A percentile compares a stretch with the other conserved stretches of the same genome.
Conservation (phyloP, 2,329 filamentous ascomycete genomes). For the Emergomyces orientalis region DNA sequence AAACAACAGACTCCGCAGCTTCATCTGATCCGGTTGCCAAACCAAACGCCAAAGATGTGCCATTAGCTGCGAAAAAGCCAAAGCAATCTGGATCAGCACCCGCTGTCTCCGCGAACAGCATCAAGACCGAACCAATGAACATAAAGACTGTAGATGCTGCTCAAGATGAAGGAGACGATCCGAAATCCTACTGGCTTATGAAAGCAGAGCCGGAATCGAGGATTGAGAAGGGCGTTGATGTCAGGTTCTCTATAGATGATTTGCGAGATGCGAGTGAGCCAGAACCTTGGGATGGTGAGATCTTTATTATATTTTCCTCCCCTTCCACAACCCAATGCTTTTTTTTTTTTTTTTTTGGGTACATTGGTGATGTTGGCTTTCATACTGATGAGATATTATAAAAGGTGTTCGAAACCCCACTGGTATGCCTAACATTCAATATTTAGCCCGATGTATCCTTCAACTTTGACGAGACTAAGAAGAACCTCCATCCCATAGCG, state of each 20-base stretch:
- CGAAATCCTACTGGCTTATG: constrained; percentile 63
- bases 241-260: constrained; percentile 92
- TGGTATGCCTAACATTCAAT: constrained; percentile 24
- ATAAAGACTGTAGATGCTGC: neutral
- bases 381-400: constrained; percentile 14
- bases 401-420: constrained; percentile 38
- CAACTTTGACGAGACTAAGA: neutral
- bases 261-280: constrained; percentile 61
- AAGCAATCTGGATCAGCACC: neutral
- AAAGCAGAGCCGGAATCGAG: constrained; percentile 84
- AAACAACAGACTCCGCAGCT: neutral
- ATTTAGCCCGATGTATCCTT: neutral
- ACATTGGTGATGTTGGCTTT: constrained; percentile 6
- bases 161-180: constrained; percentile 7
- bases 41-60: neutral
- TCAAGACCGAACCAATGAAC: neutral
- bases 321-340: neutral
- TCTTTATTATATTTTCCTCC: constrained; percentile 17
- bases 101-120: neutral
- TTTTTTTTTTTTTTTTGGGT: neutral
- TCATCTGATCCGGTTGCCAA: neutral
- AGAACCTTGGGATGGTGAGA: constrained; percentile 82
- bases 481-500: constrained; percentile 38
- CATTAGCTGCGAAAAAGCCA: neutral
- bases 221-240: constrained; percentile 75